Percentiles rank a stretch among this genome's conserved stretches.
These are phyloP conservation scores for Pseudonectria foliicola DNA, from an alignment of 2,329 filamentous ascomycete species.

Conservation along the genomic window DNA sequence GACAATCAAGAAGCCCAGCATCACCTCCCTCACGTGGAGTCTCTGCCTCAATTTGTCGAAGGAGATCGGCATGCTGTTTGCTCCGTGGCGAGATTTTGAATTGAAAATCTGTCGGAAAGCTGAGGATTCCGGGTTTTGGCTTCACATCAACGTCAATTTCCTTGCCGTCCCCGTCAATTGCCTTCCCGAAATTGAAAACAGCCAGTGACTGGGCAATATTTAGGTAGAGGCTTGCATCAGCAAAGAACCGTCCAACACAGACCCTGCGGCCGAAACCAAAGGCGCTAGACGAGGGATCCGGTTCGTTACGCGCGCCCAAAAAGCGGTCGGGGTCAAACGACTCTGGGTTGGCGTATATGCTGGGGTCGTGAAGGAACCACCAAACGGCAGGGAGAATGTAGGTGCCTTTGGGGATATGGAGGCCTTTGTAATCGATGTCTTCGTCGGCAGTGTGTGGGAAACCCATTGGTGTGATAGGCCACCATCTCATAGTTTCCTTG, in stretches of 20 bases:
- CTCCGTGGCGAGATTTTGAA: constrained; percentile 15
- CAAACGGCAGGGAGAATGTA: constrained; percentile 17
- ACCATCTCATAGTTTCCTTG: constrained; percentile 26
- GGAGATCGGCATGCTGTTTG: constrained; percentile 8
- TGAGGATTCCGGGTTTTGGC: constrained; percentile 11
- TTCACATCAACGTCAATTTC: constrained; percentile 13
- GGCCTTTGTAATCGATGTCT: constrained; percentile 19
- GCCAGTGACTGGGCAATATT: constrained; percentile 35
- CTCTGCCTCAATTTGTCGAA: constrained; percentile 10
- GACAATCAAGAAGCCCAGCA: constrained; percentile 4
- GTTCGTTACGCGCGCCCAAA: constrained; percentile 22
- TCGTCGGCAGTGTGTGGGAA: constrained; percentile 32
- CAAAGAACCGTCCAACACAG: constrained; percentile 28
- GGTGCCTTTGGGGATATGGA: constrained; percentile 22
- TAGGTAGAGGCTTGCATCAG: constrained; percentile 25
- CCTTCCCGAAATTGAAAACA: constrained; percentile 34
- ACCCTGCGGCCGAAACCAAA: constrained; percentile 31
- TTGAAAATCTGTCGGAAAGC: constrained; percentile 9
- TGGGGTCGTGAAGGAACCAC: constrained; percentile 49
- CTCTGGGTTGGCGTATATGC: constrained; percentile 47
- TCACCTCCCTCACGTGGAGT: constrained; percentile 20
- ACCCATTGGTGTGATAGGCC: constrained; percentile 26
- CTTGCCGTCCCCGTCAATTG: constrained; percentile 11
- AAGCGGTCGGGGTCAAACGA: constrained; percentile 28
- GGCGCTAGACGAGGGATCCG: constrained; percentile 21